A percentile compares a stretch with the other conserved stretches of the same genome.
phyloP scores from a whole-genome alignment of 139 green algal genomes.

The Ettlia oleoabundans region DNA sequence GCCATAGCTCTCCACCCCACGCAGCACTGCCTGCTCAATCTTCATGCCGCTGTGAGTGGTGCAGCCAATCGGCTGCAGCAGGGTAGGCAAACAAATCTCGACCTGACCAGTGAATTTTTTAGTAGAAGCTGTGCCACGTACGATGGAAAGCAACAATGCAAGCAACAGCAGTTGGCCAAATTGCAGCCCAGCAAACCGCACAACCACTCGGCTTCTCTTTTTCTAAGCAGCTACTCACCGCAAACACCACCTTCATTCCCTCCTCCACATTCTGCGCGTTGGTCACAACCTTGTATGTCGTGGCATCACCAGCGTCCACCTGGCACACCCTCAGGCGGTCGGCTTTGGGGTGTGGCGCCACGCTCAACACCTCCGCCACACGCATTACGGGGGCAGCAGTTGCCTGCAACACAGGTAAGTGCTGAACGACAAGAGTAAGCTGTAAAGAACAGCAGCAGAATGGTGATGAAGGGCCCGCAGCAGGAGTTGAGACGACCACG shows the following conservation, averaged over 20 bases:
- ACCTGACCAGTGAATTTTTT: too few relatives aligned
- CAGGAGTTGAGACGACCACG: too few relatives aligned
- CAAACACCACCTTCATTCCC: conserved; percentile 78
- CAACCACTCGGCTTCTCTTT: background rate
- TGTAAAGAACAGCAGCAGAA: background rate
- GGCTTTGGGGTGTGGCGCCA: conserved; percentile 70
- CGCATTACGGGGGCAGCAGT: background rate
- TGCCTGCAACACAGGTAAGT: background rate
- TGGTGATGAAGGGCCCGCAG: too few relatives aligned
- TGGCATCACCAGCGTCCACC: conserved; percentile 51
- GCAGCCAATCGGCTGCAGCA: conserved; percentile 60
- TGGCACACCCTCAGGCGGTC: conserved; percentile 66
- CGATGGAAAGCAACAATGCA: too few relatives aligned
- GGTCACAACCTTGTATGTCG: conserved; percentile 68
- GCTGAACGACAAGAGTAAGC: too few relatives aligned
- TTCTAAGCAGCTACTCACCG: conserved; percentile 52
- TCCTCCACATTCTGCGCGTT: conserved; percentile 69
- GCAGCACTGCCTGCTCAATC: conserved; percentile 66
- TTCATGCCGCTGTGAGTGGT: conserved; percentile 63
- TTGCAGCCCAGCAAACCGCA: too few relatives aligned
- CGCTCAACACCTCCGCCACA: conserved; percentile 49
- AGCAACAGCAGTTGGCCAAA: too few relatives aligned
- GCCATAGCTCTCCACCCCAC: conserved; percentile 75
- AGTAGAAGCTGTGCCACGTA: too few relatives aligned
- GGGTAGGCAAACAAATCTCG: background rate